Evolutionary conservation across 2,329 filamentous ascomycete genomes (phyloP), one percentile per base, ranked within the genome.

Genomic region (Spiromastix sp.): DNA sequence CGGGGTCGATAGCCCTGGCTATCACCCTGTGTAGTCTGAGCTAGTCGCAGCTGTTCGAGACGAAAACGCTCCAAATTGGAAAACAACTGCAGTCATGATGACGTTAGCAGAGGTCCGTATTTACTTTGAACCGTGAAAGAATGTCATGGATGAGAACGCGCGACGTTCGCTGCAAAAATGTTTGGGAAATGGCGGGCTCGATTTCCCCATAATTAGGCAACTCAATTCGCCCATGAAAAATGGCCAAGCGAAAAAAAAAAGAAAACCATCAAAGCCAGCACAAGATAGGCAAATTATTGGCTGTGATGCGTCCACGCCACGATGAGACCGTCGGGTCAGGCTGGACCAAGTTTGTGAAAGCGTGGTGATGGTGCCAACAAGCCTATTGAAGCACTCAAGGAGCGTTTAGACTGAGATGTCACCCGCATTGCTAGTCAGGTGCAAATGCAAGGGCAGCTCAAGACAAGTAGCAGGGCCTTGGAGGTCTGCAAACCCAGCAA

Each of bases 61-160:
- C 48, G 57, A 39, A 59, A 50, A 20, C 53, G 55, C 47, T 61
- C 57, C 31, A 57, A 44, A 51, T 61, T 61, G 44, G 56, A 61
- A 49, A 61, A 61, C 45, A 55, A 52, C 57, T 61, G 48, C 7
- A 24, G n/a, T 24, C n/a, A 24, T 24, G 7, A 7, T 24, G 21
- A 24, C 7, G n/a, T n/a, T 24, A n/a, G 21, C 21, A 7, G n/a
- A n/a, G 7, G 21, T 24, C 7, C n/a, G 21, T 24, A 24, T 24
- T 7, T 24, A 24, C n/a, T 7, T n/a, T 24, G n/a, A 24, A 24
- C 7, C 7, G 7, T 24, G n/a, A 24, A 24, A 24, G n/a, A 24
- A n/a, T 7, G n/a, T 7, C 21, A 7, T 24, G 21, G 21, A 24
- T 7, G 21, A n/a, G 7, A 7, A n/a, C 21, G 7, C 21, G 21